A percentile compares a stretch with the other conserved stretches of the same genome.
Evolutionary conservation across 345 rosid species (phyloP).

Genomic region (Eucalyptus cloeziana): DNA sequence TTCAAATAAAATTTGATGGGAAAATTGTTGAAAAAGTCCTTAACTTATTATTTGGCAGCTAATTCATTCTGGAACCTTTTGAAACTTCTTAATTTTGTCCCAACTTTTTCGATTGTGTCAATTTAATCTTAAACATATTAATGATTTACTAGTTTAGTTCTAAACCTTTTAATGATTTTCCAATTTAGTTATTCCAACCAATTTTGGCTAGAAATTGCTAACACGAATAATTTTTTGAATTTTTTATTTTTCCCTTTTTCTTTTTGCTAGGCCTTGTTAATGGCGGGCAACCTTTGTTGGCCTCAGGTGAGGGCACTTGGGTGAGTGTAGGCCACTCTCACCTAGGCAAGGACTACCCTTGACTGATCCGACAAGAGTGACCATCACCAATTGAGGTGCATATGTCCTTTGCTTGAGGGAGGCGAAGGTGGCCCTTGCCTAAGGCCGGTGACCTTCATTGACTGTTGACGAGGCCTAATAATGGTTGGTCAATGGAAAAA

Average conservation of each 20-base stretch:
- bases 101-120: background rate
- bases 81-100: too few relatives aligned
- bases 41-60: background rate
- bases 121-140: background rate
- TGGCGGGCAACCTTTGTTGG: too few relatives aligned
- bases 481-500: too few relatives aligned
- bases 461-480: accelerated
- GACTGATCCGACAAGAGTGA: too few relatives aligned
- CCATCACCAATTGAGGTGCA: too few relatives aligned
- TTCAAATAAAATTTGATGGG: background rate
- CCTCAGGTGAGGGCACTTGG: too few relatives aligned
- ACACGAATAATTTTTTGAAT: background rate
- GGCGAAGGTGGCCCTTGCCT: too few relatives aligned
- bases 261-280: too few relatives aligned
- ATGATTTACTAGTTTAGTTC: background rate
- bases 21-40: background rate
- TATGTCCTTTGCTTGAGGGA: too few relatives aligned
- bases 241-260: too few relatives aligned
- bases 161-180: background rate
- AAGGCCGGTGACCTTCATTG: accelerated
- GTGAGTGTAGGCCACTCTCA: too few relatives aligned
- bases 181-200: background rate
- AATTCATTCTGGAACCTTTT: background rate
- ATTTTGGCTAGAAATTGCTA: background rate
- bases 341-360: too few relatives aligned